Percentiles rank a stretch among this genome's conserved stretches.
Evolutionary conservation across 1,284 basidiomycete genomes (phyloP).

Genomic region (Cryptococcus deneoformans): DNA sequence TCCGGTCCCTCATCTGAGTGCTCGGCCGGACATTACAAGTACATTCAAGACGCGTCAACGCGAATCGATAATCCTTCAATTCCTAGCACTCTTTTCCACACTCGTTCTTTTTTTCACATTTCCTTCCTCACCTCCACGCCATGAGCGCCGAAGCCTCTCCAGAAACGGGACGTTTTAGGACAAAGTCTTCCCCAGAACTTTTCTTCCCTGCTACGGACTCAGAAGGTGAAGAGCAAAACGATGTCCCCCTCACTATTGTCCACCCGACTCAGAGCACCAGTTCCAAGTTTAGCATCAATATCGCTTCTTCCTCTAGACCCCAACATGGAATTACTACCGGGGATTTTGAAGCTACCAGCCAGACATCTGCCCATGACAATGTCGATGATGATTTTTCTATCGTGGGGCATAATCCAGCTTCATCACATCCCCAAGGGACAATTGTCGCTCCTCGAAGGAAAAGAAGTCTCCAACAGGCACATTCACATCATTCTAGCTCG

Average conservation of each 20-base stretch:
- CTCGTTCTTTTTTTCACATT: background rate
- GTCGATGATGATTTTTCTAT: conserved; percentile 14
- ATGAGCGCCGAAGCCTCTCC: background rate
- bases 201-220: conserved; percentile 39
- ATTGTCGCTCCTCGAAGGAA: too few relatives aligned
- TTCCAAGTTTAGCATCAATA: too few relatives aligned
- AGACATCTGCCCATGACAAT: background rate
- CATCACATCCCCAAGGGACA: too few relatives aligned
- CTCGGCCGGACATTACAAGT: background rate
- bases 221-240: conserved; percentile 25
- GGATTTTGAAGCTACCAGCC: background rate
- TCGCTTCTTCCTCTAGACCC: background rate
- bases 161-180: background rate
- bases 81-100: too few relatives aligned
- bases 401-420: background rate
- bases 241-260: background rate
- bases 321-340: background rate
- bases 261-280: background rate
- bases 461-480: too few relatives aligned
- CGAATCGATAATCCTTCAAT: background rate
- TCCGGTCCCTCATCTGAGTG: background rate
- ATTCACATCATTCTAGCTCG: too few relatives aligned
- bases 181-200: conserved; percentile 29
- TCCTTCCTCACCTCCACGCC: background rate
- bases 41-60: background rate